Base-by-base conservation (phyloP, 2,329 filamentous ascomycete species). In the Chrysoporthe deuterocubensis region DNA sequence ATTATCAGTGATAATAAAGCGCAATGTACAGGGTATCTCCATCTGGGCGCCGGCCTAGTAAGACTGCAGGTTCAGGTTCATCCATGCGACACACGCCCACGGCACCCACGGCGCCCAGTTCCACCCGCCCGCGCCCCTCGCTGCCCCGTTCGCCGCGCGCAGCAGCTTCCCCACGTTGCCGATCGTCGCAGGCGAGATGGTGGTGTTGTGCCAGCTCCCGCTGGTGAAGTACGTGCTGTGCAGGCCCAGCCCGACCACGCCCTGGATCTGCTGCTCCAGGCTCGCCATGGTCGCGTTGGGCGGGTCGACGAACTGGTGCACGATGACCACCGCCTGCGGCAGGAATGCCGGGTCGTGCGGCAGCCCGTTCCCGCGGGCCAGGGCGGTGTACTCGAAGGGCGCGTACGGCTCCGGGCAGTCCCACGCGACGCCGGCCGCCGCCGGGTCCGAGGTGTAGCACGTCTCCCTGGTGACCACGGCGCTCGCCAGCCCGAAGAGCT, bases 401-500 rank as follows among this genome's bases (percentile, higher is more conserved):
- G 42, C 48, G 48, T 71, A 71, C 21, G 69, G 67, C 50, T 50
- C 34, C 32, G 69, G 67, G 43, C 71, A 71, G 60, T 67, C 67
- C 62, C 58, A 58, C 7, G 44, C n/a, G 3, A 68, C 68, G 18
- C 44, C 54, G 26, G 62, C 34, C 40, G 61, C 60, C 1, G 42
- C 65, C 32, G 65, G 48, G 69, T 69, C 58, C 21, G 56, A 60
- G 34, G 62, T 68, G 64, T 67, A 71, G 64, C 71, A 71, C 32
- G 69, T 71, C 65, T 71, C 70, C 62, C 69, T 69, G 58, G 70
- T 71, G 9, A 71, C 67, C 32, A 71, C 70, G 43, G 66, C 70
- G 16, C 63, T 65, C 16, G 69, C 63, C 58, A 71, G 62, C 43
- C 14, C 26, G 61, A 71, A 71, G 32, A 71, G 63, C 81, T 83